A percentile compares a stretch with the other conserved stretches of the same genome.
Evolutionary conservation across 2,329 filamentous ascomycete genomes (phyloP).

Genomic region (Aspergillus fumigatus): DNA sequence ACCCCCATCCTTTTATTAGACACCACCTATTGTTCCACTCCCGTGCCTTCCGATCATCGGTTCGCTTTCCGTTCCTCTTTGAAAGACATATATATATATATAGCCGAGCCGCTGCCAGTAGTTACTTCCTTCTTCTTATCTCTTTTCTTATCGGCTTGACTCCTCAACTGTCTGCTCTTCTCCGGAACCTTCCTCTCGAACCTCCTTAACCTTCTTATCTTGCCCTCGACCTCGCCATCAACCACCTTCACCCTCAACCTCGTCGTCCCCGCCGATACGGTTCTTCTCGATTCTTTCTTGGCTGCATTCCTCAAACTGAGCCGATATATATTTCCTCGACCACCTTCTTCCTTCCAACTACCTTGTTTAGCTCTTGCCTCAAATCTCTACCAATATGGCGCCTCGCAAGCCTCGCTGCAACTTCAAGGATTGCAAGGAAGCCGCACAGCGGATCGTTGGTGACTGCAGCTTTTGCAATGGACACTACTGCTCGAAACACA

Average conservation of each 20-base stretch:
- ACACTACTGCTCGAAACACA: constrained; percentile 92
- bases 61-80: neutral
- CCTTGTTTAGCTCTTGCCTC: constrained; percentile 5
- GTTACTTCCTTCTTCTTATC: neutral
- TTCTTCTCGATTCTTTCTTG: neutral
- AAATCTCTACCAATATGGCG: constrained; percentile 29
- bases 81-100: constrained; percentile 18
- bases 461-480: constrained; percentile 94
- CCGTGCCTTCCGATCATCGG: constrained; percentile 20
- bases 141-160: constrained; percentile 7
- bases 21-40: constrained; percentile 10
- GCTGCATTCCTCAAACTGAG: neutral
- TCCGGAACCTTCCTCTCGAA: neutral
- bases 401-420: constrained; percentile 68
- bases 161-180: neutral
- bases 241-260: neutral
- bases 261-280: neutral
- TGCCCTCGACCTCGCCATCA: constrained; percentile 2
- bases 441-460: constrained; percentile 87
- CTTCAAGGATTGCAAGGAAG: constrained; percentile 83
- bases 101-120: constrained; percentile 4
- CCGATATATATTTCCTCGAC: neutral
- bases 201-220: neutral
- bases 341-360: neutral
- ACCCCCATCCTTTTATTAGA: constrained; percentile 1